Conservation (phyloP, 1,284 basidiomycete species). For the Boletus albobrunnescens region DNA sequence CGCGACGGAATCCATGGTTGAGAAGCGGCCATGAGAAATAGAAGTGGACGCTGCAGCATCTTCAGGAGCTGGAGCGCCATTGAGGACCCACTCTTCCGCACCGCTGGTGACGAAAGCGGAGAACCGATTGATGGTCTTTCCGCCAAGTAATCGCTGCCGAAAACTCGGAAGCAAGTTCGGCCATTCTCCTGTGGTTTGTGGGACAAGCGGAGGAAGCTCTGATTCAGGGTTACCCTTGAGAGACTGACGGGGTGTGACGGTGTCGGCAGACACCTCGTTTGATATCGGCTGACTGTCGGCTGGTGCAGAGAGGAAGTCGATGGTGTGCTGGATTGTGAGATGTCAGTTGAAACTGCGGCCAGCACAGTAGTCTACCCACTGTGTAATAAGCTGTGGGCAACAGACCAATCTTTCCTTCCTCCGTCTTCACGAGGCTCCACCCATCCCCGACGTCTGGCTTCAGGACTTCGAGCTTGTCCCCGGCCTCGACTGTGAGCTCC, state of each 20-base stretch:
- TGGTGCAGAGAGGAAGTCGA: conserved; percentile 53
- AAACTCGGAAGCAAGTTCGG: conserved; percentile 57
- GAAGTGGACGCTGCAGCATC: conserved; percentile 20
- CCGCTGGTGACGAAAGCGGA: conserved; percentile 82
- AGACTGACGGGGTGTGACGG: conserved; percentile 53
- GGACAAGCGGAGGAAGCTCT: conserved; percentile 48
- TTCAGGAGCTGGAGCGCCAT: conserved; percentile 40
- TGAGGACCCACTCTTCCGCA: conserved; percentile 75
- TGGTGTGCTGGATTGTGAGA: conserved; percentile 48
- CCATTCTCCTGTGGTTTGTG: conserved; percentile 75
- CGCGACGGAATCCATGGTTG: conserved; percentile 36
- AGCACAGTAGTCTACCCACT: conserved; percentile 37
- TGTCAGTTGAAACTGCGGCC: not conserved
- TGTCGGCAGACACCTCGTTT: conserved; percentile 40
- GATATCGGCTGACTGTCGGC: conserved; percentile 33
- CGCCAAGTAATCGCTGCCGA: conserved; percentile 65
- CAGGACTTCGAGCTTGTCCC: conserved; percentile 62
- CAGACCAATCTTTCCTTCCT: conserved; percentile 59
- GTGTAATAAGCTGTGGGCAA: conserved; percentile 71
- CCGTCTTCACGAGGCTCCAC: conserved; percentile 64
- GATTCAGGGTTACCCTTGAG: conserved; percentile 31
- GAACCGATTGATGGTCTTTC: conserved; percentile 76
- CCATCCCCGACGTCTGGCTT: conserved; percentile 66
- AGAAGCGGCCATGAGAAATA: conserved; percentile 24
- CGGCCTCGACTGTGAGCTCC: conserved; percentile 61